Evolutionary conservation across 352 stramenopile species (phyloP), one percentile per base, ranked within the genome.

Genomic region (Globisporangium nagaii): DNA sequence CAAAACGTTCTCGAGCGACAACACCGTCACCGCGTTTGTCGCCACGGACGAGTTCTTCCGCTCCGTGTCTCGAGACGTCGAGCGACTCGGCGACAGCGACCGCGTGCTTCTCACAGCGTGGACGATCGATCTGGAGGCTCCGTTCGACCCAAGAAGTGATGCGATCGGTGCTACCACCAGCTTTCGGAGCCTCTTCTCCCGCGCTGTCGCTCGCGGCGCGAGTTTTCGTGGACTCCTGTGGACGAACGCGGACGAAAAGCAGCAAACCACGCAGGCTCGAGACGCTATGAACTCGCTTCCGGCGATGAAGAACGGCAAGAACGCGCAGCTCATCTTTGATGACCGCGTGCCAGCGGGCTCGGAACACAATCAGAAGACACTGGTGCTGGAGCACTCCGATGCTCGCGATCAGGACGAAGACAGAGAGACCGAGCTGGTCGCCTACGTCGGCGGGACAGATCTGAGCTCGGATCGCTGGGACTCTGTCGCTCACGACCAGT

Each of bases 131-230:
- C n/a, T n/a, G n/a, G 71, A 88, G 44, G 61, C 86, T 0, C 61
- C 66, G 6, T 76, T 88, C 17, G 63, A 72, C 12, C 78, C 78
- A n/a, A n/a, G n/a, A n/a, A n/a, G n/a, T n/a, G n/a, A n/a, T n/a
- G n/a, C n/a, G n/a, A n/a, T n/a, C n/a, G n/a, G n/a, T n/a, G n/a
- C 32, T 36, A 36, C 32, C 12, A 36, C 32, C 37, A 43, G 19
- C n/a, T 43, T 43, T 7, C 4, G 25, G n/a, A 27, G 37, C 37
- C 37, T 43, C n/a, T 43, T 43, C 37, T 43, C 8, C 10, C 37
- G 37, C 12, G 37, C 37, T 36, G 32, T 15, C 5, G 37, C 37
- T 15, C 7, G 37, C 13, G 17, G n/a, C 2, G n/a, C 37, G n/a
- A 43, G 37, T 19, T 43, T 43, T 7, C 19, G n/a, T 22, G 37